Conservation (phyloP, 148 eudicot genomes). For the Camellia japonica region DNA sequence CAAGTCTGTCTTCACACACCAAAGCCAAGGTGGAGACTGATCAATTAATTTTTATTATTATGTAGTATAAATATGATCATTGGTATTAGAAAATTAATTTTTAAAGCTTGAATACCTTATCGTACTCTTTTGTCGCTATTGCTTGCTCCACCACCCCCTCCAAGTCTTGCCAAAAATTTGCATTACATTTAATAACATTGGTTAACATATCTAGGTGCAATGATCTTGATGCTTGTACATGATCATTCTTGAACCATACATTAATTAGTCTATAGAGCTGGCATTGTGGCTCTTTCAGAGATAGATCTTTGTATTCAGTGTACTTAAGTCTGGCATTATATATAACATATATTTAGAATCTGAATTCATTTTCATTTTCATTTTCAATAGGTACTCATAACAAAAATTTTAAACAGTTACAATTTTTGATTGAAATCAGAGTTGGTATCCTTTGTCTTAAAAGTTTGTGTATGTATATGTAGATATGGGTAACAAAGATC, state of each 20-base stretch:
- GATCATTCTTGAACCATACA: neutral
- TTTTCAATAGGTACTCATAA: neutral
- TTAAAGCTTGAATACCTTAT: conserved; percentile 2
- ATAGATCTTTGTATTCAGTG: neutral
- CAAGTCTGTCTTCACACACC: conserved; percentile 8
- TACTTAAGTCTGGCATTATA: too few species aligned
- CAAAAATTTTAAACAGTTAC: neutral
- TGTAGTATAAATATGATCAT: neutral
- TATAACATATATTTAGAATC: neutral
- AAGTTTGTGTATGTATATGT: neutral
- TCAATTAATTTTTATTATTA: neutral
- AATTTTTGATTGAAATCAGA: neutral
- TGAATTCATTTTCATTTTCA: neutral
- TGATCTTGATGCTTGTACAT: neutral
- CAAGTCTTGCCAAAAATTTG: neutral
- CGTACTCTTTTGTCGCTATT: neutral
- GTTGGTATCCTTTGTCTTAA: neutral
- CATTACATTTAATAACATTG: neutral
- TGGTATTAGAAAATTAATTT: neutral
- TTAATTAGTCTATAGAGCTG: neutral
- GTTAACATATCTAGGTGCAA: conserved; percentile 3
- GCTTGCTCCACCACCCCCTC: neutral
- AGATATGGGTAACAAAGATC: neutral
- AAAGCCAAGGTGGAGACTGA: conserved; percentile 19
- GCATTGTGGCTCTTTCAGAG: neutral